Evolutionary conservation across 306 rosid genomes (phyloP), one percentile per base, ranked within the genome.

Genomic region (Vigna mungo): DNA sequence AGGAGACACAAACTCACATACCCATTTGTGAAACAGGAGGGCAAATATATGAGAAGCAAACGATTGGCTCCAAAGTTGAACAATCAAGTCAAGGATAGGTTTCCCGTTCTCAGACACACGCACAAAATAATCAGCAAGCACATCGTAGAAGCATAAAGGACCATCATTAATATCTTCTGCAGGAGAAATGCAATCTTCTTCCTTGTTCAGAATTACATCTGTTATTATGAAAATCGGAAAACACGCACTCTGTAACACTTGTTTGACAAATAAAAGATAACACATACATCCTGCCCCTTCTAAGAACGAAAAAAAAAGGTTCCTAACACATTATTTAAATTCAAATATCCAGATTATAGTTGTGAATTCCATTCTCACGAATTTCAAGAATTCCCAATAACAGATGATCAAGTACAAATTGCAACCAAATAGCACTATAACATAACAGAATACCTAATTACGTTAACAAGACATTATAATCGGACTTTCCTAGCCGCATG

Each of bases 41-140:
- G 97, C 87, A 81, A 92, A 96, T 64, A 91, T 96, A 79, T 96
- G 92, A 17, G 97, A 96, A 34, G 98, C 93, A 88, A 96, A 92
- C 55, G 97, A 96, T 80, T 96, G 99, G 85, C 99, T 96, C 99
- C 99, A 96, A 10, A 89, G 94, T 88, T 89, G 92, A 81, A 96
- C 96, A 76, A 92, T 86, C 88, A 91, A 74, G 82, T 96, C 94
- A 72, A 96, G 94, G 86, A 92, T 85, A 71, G 94, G 89, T 73
- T 96, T 89, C 72, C 96, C 93, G 53, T 85, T 87, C 78, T 88
- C 98, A 51, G 97, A 89, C 51, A 81, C 85, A 78, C 46, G 76
- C 58, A 91, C 97, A 91, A 88, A 92, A 78, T 89, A 91, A 82
- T 92, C 96, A 74, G 97, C 97, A 83, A 95, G 98, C 64, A 96